Base-by-base conservation (phyloP, 108 stramenopile species). In the Stephanodiscus minutulus region DNA sequence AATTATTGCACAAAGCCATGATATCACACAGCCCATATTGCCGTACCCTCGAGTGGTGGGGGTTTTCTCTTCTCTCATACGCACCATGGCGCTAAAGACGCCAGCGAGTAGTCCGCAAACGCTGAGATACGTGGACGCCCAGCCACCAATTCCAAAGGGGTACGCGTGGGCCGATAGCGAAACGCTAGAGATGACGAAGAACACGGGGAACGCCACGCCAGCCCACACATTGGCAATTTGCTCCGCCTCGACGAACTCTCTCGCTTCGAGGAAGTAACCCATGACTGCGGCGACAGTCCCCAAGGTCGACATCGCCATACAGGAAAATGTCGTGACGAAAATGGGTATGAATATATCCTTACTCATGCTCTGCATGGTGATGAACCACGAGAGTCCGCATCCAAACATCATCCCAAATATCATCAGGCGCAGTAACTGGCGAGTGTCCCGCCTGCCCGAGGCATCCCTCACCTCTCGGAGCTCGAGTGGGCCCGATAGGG, bases 321-420 rank as follows among this genome's bases (percentile, higher is more conserved):
- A 86, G 5, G 87, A 75, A 13, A 85, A 64, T 13, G 71, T 61
- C 10, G 87, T 85, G 12, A 89, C 64, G 27, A 88, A 73, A 27
- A 93, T 73, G 11, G 77, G 66, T 18, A 89, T 81, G 72, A 86
- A 77, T 33, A 79, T 63, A 46, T 80, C 86, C 46, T 90, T 85
- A 48, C 76, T 77, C 91, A 93, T 93, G 31, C 85, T 82, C 49
- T 90, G 83, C 62, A 90, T 67, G 12, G 84, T 81, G 18, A 93
- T 80, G 63, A 93, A 93, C 88, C 89, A 93, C 9, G 91, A 66
- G 47, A 93, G 72, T 15, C 91, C 91, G 58, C 87, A 90, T 13
- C 89, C 91, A 63, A 93, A 90, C 76, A 90, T 75, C 9, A 88
- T 46, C 27, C 88, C 87, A 72, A 93, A 93, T 24, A 87, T 83